Evolutionary conservation across 2,329 filamentous ascomycete genomes (phyloP).

Genomic region (Ilyonectria destructans): DNA sequence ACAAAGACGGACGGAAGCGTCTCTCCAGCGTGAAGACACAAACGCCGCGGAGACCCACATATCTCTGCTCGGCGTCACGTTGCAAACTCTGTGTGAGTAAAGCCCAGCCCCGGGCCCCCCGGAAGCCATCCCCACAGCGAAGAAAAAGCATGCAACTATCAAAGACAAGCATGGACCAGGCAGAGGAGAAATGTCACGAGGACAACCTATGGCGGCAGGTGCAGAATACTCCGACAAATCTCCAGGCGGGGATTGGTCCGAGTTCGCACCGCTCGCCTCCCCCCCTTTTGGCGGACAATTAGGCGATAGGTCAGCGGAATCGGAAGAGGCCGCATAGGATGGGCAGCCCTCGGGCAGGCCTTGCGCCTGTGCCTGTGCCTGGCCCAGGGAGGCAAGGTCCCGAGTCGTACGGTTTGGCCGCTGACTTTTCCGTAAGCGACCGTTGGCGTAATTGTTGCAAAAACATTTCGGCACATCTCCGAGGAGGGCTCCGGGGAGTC

Average conservation of each 20-base stretch:
- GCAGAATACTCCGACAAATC: slow-evolving; percentile 41
- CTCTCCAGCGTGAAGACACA: background rate
- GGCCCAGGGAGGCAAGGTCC: slow-evolving; percentile 24
- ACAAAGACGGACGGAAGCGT: background rate
- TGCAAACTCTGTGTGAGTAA: background rate
- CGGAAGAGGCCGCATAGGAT: slow-evolving; percentile 39
- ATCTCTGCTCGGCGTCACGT: background rate
- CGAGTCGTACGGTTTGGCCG: slow-evolving; percentile 46
- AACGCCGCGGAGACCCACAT: slow-evolving; percentile 13
- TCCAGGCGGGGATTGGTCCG: slow-evolving; percentile 48
- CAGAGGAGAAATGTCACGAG: slow-evolving; percentile 10
- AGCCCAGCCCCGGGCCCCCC: background rate
- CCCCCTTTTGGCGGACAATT: slow-evolving; percentile 30
- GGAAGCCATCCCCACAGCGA: slow-evolving; percentile 7
- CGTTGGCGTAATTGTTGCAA: slow-evolving; percentile 19
- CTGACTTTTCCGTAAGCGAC: slow-evolving; percentile 37
- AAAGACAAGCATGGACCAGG: slow-evolving; percentile 20
- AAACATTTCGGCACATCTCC: slow-evolving; percentile 41
- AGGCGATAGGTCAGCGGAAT: slow-evolving; percentile 48
- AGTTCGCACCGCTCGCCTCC: slow-evolving; percentile 39
- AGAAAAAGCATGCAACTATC: slow-evolving; percentile 24
- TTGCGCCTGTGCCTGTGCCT: slow-evolving; percentile 16
- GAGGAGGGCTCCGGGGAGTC: slow-evolving; percentile 46
- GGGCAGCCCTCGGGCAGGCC: slow-evolving; percentile 1
- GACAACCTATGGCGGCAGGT: slow-evolving; percentile 39